phyloP scores from a whole-genome alignment of 2,329 filamentous ascomycete genomes.

The Incumbomyces delicatus region DNA sequence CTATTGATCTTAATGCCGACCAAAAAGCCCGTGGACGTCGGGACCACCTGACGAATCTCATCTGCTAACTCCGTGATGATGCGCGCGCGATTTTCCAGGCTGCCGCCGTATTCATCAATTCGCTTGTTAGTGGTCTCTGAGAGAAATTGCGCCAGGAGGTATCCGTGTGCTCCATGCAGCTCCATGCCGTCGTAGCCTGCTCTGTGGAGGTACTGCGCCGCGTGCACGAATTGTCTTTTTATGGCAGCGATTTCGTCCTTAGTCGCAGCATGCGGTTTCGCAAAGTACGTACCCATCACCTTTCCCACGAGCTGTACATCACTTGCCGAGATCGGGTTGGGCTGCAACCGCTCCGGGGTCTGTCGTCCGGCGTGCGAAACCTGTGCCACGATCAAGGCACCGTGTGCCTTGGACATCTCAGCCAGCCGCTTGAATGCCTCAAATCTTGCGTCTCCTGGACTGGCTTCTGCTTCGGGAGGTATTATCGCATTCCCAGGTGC shows the following conservation, averaged over 20 bases:
- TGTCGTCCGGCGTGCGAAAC: slow-evolving; percentile 57
- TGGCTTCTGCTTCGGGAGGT: slow-evolving; percentile 34
- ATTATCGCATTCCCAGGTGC: slow-evolving; percentile 52
- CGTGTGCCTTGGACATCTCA: slow-evolving; percentile 45
- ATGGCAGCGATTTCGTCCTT: slow-evolving; percentile 38
- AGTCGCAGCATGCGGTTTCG: slow-evolving; percentile 26
- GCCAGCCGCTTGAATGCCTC: slow-evolving; percentile 51
- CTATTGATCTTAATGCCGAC: slow-evolving; percentile 52
- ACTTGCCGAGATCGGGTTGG: slow-evolving; percentile 43
- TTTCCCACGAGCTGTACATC: slow-evolving; percentile 36
- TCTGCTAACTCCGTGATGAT: slow-evolving; percentile 46
- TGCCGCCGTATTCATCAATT: slow-evolving; percentile 56
- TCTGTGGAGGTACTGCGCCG: slow-evolving; percentile 52
- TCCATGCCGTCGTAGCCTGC: slow-evolving; percentile 48
- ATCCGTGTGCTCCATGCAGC: slow-evolving; percentile 49
- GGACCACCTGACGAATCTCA: slow-evolving; percentile 18
- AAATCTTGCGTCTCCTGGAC: slow-evolving; percentile 49
- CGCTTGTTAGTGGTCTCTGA: slow-evolving; percentile 44
- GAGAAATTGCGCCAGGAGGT: slow-evolving; percentile 48
- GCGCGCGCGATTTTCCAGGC: slow-evolving; percentile 54
- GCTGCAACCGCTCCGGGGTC: slow-evolving; percentile 34
- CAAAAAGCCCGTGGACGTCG: slow-evolving; percentile 28
- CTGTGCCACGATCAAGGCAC: slow-evolving; percentile 50
- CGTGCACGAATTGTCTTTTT: slow-evolving; percentile 52
- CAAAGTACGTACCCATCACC: slow-evolving; percentile 26